These are phyloP conservation scores for Phytophthora lateralis DNA, from an alignment of 352 stramenopile genomes.

Conservation along the genomic window DNA sequence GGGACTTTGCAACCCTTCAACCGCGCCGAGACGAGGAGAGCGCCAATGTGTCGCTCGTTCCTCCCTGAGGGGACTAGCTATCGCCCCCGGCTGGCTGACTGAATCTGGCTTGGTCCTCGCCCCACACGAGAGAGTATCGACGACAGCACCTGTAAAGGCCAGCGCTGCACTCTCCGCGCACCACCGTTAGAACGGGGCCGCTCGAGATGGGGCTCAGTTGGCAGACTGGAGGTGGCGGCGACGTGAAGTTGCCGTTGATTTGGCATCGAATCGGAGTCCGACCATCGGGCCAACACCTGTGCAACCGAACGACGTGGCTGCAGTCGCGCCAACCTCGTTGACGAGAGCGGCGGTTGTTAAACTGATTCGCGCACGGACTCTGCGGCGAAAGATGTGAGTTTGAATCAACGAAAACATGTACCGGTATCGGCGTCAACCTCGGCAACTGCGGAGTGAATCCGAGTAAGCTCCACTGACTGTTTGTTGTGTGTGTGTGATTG, in stretches of 20 bases:
- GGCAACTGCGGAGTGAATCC: conserved; percentile 24
- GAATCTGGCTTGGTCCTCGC: neutral
- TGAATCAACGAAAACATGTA: conserved; percentile 10
- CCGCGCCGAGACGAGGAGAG: conserved; percentile 15
- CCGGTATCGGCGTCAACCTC: neutral
- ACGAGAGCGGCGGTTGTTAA: conserved; percentile 21
- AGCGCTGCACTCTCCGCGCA: neutral
- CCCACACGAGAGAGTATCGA: conserved; percentile 6
- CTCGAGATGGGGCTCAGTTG: neutral
- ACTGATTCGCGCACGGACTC: conserved; percentile 13
- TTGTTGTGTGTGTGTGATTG: conserved; percentile 18
- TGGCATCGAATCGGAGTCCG: neutral
- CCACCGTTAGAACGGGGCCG: neutral
- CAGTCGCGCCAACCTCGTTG: conserved; percentile 2
- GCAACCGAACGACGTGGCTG: conserved; percentile 21
- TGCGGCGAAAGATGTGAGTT: conserved; percentile 16
- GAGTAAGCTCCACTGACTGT: conserved; percentile 3
- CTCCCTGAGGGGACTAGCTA: neutral
- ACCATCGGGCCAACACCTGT: neutral
- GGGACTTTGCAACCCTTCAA: conserved; percentile 16
- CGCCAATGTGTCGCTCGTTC: conserved; percentile 2
- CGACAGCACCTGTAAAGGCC: conserved; percentile 5
- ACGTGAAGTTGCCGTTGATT: neutral
- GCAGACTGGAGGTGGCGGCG: neutral
- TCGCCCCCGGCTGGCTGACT: neutral